phyloP scores from a whole-genome alignment of 768 basidiomycete species.

The Auricularia sp. region DNA sequence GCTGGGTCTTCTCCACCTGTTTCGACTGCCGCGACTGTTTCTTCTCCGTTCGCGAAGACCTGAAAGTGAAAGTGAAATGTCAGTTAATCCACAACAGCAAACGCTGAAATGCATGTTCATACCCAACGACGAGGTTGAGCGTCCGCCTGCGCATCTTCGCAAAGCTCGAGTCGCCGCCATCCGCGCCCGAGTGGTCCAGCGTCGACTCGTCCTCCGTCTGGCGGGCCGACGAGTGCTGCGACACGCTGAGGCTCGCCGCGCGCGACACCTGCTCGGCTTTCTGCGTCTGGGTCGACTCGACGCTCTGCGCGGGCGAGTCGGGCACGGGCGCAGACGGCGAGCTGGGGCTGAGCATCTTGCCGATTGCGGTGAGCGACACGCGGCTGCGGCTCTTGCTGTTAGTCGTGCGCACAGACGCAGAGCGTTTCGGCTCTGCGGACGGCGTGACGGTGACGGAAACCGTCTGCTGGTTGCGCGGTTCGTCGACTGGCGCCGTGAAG shows the following conservation, averaged over 20 bases:
- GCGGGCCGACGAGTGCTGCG: not conserved
- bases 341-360: constrained; percentile 52
- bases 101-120: not conserved
- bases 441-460: not conserved
- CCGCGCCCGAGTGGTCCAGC: not conserved
- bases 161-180: not conserved
- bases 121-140: constrained; percentile 1
- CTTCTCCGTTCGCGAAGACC: constrained; percentile 16
- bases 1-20: constrained; percentile 14
- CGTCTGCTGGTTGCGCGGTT: not conserved
- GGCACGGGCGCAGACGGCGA: not conserved
- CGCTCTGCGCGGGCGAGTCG: no score
- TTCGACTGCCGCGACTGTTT: constrained; percentile 24
- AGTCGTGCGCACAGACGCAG: not conserved
- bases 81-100: not conserved
- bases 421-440: not conserved
- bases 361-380: constrained; percentile 67
- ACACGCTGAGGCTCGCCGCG: not conserved
- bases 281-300: no score
- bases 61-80: not conserved
- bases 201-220: constrained; percentile 1
- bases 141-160: constrained; percentile 7
- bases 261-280: not conserved
- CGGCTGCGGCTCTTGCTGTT: constrained; percentile 54
- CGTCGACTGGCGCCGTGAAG: not conserved